phyloP scores from a whole-genome alignment of 768 basidiomycete genomes.

The Lactarius akahatsu region DNA sequence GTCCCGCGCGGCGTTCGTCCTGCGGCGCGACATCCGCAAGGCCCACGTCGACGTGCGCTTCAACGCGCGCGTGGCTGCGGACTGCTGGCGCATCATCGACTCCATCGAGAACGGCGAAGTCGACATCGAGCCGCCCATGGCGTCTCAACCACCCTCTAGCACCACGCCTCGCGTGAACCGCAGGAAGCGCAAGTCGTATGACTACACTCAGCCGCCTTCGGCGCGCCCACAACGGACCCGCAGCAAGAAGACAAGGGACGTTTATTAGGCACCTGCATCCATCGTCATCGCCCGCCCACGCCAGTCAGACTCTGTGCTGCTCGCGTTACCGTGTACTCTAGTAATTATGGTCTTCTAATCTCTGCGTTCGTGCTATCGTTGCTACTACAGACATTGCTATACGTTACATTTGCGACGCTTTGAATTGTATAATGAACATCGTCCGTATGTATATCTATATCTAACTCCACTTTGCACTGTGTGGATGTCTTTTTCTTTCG shows the following conservation, averaged over 20 bases:
- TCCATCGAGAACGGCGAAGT: constrained; percentile 33
- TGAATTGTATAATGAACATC: not conserved
- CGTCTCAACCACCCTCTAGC: not conserved
- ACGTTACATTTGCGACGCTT: not conserved
- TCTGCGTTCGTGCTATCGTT: not conserved
- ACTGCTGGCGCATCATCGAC: constrained; percentile 58
- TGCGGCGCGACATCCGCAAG: constrained; percentile 57
- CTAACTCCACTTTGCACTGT: not conserved
- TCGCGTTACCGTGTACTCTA: not conserved
- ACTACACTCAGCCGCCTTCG: not conserved
- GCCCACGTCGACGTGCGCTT: constrained; percentile 63
- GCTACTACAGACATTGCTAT: not conserved
- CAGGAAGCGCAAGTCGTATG: constrained; percentile 15
- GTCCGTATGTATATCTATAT: not conserved
- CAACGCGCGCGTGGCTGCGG: constrained; percentile 53
- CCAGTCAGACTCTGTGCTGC: too few species aligned
- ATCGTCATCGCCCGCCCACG: too few species aligned
- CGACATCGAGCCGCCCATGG: not conserved
- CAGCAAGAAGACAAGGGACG: not conserved
- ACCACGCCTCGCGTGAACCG: not conserved
- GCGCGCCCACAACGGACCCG: not conserved
- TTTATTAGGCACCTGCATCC: not conserved
- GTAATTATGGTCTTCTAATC: not conserved
- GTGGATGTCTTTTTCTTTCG: not conserved
- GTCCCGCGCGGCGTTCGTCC: constrained; percentile 53